Evolutionary conservation across 192 early-diverging fungal genomes (phyloP), one percentile per base, ranked within the genome.

Genomic region (Funneliformis geosporum): DNA sequence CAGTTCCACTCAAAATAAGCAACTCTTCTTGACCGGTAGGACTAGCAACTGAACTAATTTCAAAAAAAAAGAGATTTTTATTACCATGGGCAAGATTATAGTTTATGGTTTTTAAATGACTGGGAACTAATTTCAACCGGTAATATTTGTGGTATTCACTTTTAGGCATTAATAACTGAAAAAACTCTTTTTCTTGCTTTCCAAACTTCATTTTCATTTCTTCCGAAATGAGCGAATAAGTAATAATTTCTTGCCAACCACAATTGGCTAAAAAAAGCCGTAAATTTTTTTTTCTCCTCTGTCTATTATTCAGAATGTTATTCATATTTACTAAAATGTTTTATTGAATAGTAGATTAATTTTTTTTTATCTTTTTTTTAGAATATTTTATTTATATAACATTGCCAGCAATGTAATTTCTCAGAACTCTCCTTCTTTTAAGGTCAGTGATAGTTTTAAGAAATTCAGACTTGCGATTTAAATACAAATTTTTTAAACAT

Each of bases 181-280:
- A 72, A 72, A 72, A 72, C 43, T 72, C 4, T 1, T 72, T 33
- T 33, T 72, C 46, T 1, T 2, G 1, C 1, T 40, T 5, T 10
- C 10, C 11, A 66, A 66, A 66, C 5, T 25, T 25, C 44, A 44
- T 2, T 72, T 72, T 72, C 70, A 72, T 72, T 7, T 3, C 70
- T 2, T 39, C 3, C 4, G 70, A 72, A 72, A 72, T 43, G 5
- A 72, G 39, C 1, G 70, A 72, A 72, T 72, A 72, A 72, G 70
- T 72, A 72, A 72, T 72, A 46, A 72, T 72, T 72, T 72, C 70
- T 72, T 72, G 70, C 46, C 70, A 72, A 16, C 70, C 70, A 2
- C 28, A 46, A 72, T 72, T 72, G 70, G 25, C 39, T 60, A 60
- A 60, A n/a, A n/a, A n/a, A n/a, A n/a, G n/a, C n/a, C n/a, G n/a